Evolutionary conservation across 1,284 basidiomycete species (phyloP), one percentile per base, ranked within the genome.

Genomic region (Rhodotorula sp.): DNA sequence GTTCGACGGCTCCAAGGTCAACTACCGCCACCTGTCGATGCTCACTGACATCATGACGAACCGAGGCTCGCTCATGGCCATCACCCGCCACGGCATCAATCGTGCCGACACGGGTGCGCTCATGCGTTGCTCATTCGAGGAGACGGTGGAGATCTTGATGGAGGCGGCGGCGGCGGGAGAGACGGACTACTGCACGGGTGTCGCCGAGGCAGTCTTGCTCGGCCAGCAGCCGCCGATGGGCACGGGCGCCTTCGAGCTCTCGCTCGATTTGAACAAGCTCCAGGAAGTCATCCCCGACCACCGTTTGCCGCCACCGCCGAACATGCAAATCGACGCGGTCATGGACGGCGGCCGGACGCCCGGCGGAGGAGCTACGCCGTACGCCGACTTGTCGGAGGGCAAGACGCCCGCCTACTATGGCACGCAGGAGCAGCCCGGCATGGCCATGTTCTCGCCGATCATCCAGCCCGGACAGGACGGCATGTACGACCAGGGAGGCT

Each of bases 1-100:
- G 82, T 97, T 97, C 82, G 96, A 97, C 80, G 96, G 95, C 85
- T 98, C 95, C 26, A 97, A 98, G 79, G 95, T 99, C 84, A 99
- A 99, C 82, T 99, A 97, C 82, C 89, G 96, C 64, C 96, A 99
- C 81, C 84, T 99, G 65, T 91, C 94, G 1, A 84, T 99, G 26
- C 87, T 99, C 31, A 95, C 93, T 80, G 96, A 99, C 80, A 85
- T 99, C 62, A 99, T 99, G 96, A 99, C 95, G 20, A 93, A 95
- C 77, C 91, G 93, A 67, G 96, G 96, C 51, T 83, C 87, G 15
- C 85, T 99, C 71, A 99, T 99, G 95, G 93, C 95, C 18, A 99
- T 99, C 81, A 99, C 96, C 59, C 93, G 96, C 60, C 96, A 99
- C 79, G 96, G 96, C 81, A 99, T 99, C 82, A 99, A 99, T 82